These are phyloP conservation scores for Blastocystis sp. DNA, from an alignment of 352 stramenopile species.

Conservation along the genomic window DNA sequence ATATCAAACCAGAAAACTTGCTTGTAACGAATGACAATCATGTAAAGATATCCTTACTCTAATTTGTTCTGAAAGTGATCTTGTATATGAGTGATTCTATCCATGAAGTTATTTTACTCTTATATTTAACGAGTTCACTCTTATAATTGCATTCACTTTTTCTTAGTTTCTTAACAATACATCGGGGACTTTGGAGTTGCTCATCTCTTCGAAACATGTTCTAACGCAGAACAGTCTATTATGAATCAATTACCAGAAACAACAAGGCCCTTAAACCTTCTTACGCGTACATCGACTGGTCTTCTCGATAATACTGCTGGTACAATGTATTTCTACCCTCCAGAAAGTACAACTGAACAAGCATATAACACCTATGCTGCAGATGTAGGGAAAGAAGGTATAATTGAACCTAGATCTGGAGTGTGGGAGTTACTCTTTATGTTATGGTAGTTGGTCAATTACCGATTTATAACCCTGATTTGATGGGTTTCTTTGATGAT, in stretches of 20 bases:
- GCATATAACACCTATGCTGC: slow-evolving; percentile 82
- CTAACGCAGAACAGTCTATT: slow-evolving; percentile 73
- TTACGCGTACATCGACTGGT: slow-evolving; percentile 77
- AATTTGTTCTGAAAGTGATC: neutral
- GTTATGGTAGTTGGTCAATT: slow-evolving; percentile 77
- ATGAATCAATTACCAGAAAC: neutral
- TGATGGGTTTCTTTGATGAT: slow-evolving; percentile 48
- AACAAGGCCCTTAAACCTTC: slow-evolving; percentile 74
- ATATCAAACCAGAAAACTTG: slow-evolving; percentile 84
- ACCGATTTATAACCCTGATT: slow-evolving; percentile 50
- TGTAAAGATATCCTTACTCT: slow-evolving; percentile 77
- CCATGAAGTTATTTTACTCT: neutral
- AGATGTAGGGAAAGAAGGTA: slow-evolving; percentile 77
- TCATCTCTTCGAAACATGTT: slow-evolving; percentile 63
- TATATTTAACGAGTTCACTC: neutral
- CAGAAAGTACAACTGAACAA: slow-evolving; percentile 77
- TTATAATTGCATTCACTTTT: neutral
- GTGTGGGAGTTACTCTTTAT: slow-evolving; percentile 81
- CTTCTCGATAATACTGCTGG: slow-evolving; percentile 52
- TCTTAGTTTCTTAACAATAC: neutral
- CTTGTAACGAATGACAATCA: slow-evolving; percentile 79
- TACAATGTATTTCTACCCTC: slow-evolving; percentile 73
- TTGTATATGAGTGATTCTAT: neutral
- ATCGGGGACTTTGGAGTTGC: slow-evolving; percentile 65
- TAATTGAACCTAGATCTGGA: slow-evolving; percentile 76